phyloP scores from a whole-genome alignment of 1,284 basidiomycete genomes.

The Thelephora terrestris region DNA sequence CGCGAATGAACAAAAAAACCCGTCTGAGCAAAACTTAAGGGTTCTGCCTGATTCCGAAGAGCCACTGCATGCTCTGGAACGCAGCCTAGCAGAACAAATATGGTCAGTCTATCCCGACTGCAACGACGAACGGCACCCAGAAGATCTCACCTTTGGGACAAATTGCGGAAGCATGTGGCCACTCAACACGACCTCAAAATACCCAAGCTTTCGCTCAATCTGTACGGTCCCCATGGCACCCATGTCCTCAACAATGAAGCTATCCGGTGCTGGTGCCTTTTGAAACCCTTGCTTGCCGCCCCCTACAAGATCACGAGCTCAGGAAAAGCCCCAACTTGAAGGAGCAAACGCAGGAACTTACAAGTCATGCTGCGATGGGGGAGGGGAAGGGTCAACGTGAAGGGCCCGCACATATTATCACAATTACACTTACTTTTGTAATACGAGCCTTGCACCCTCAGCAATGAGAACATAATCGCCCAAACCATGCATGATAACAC shows the following conservation, averaged over 20 bases:
- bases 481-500: constrained; percentile 62
- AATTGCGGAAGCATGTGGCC: constrained; percentile 71
- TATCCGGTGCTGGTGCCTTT: constrained; percentile 50
- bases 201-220: constrained; percentile 56
- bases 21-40: constrained; percentile 10
- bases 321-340: constrained; percentile 13
- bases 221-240: constrained; percentile 57
- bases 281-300: constrained; percentile 63
- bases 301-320: constrained; percentile 28
- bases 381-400: background rate
- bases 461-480: constrained; percentile 64
- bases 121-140: background rate
- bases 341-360: constrained; percentile 21
- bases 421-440: constrained; percentile 50
- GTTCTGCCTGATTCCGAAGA: constrained; percentile 50
- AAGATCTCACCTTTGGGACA: constrained; percentile 43
- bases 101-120: background rate
- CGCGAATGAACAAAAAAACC: too few species aligned
- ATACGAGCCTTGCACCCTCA: constrained; percentile 53
- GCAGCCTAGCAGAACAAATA: constrained; percentile 33
- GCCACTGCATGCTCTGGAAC: constrained; percentile 59
- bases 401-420: background rate
- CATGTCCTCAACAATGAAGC: constrained; percentile 58
- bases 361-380: constrained; percentile 53
- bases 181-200: constrained; percentile 51